These are phyloP conservation scores for Pichia pseudocactophila DNA, from an alignment of 805 yeast species.

Conservation along the genomic window DNA sequence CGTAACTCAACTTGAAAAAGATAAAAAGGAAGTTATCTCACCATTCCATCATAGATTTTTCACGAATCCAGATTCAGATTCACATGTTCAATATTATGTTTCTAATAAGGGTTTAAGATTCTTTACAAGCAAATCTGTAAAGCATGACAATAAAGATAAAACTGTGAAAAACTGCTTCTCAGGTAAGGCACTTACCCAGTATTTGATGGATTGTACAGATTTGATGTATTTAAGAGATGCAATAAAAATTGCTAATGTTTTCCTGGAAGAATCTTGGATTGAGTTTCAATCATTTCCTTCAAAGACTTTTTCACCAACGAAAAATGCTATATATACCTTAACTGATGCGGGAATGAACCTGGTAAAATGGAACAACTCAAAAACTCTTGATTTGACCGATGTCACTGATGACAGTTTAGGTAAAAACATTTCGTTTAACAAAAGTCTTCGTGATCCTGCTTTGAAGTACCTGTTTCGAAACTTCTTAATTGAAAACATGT, in stretches of 20 bases:
- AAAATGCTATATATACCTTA: constrained; percentile 19
- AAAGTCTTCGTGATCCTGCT: constrained; percentile 65
- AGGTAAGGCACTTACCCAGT: constrained; percentile 75
- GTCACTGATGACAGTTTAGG: not conserved
- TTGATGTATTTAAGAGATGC: constrained; percentile 47
- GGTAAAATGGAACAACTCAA: constrained; percentile 16
- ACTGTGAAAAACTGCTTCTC: constrained; percentile 43
- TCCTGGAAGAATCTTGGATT: constrained; percentile 40
- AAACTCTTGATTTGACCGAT: not conserved
- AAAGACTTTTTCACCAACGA: constrained; percentile 17
- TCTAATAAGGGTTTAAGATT: constrained; percentile 58
- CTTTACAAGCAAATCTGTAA: constrained; percentile 30
- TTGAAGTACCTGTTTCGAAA: constrained; percentile 54
- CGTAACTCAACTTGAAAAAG: not conserved
- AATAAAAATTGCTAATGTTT: constrained; percentile 39
- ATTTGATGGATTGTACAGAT: constrained; percentile 88
- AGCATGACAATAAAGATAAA: constrained; percentile 19
- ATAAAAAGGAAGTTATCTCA: constrained; percentile 23
- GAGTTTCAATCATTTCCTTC: constrained; percentile 24
- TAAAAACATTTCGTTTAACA: constrained; percentile 22
- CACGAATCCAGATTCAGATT: constrained; percentile 82
- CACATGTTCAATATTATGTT: constrained; percentile 71
- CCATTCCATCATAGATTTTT: constrained; percentile 73
- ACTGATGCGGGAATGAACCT: constrained; percentile 17
- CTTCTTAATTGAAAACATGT: constrained; percentile 56